Conservation (phyloP, 1,139 yeast genomes). For the Tardiomyces digboiensis region DNA sequence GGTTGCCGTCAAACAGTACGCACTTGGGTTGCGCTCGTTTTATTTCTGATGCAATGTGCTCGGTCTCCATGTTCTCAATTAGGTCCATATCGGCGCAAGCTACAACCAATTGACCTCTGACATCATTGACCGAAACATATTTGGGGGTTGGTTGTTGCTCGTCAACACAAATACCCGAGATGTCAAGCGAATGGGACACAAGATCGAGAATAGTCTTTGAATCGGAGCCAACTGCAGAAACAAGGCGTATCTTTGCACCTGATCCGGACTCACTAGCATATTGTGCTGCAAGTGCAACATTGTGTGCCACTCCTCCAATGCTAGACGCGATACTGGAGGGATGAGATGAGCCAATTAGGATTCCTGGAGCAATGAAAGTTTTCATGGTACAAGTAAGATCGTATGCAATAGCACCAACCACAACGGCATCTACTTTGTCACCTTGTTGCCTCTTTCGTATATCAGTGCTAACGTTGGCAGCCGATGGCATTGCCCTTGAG, state of each 20-base stretch:
- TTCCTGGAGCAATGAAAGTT: conserved; percentile 11
- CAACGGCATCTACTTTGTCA: conserved; percentile 29
- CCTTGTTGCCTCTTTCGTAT: background rate
- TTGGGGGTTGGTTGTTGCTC: conserved; percentile 43
- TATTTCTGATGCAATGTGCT: conserved; percentile 29
- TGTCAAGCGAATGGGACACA: conserved; percentile 25
- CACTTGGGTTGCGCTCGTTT: conserved; percentile 24
- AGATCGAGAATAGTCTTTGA: conserved; percentile 31
- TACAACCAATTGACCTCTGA: conserved; percentile 51
- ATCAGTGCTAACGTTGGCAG: background rate
- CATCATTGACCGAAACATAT: conserved; percentile 59
- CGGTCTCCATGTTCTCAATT: conserved; percentile 40
- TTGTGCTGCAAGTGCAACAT: conserved; percentile 51
- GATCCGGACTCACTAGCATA: conserved; percentile 14
- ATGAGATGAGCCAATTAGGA: conserved; percentile 52
- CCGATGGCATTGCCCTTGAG: background rate
- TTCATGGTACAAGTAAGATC: conserved; percentile 46
- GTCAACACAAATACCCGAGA: conserved; percentile 32
- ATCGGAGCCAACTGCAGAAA: conserved; percentile 56
- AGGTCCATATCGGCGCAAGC: conserved; percentile 85
- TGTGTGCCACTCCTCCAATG: conserved; percentile 81
- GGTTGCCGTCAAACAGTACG: conserved; percentile 62
- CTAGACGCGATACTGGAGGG: conserved; percentile 53
- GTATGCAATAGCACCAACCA: conserved; percentile 65
- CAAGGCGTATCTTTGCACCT: conserved; percentile 33